A percentile compares a stretch with the other conserved stretches of the same genome.
Evolutionary conservation across 805 yeast genomes (phyloP).

Genomic region (Cyberlindnera amylophila): DNA sequence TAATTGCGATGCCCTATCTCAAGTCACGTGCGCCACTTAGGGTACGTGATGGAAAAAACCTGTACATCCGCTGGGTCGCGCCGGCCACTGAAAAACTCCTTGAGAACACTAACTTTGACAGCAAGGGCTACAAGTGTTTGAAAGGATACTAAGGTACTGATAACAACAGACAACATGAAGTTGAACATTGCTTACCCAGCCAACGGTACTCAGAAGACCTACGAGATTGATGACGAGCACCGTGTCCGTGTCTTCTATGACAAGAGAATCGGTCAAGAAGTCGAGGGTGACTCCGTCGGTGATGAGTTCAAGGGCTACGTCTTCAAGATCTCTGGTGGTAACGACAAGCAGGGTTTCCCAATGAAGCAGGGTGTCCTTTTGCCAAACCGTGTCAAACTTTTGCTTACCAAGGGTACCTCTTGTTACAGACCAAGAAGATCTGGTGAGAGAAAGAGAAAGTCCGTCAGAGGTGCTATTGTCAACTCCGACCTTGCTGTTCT

Average conservation of each 20-base stretch:
- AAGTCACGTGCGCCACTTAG: too few relatives aligned
- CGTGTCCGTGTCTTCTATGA: slow-evolving; percentile 97
- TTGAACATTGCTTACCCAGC: slow-evolving; percentile 99
- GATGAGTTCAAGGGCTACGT: slow-evolving; percentile 99
- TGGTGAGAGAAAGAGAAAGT: slow-evolving; percentile 99
- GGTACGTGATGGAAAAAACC: too few relatives aligned
- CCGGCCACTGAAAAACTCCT: too few relatives aligned
- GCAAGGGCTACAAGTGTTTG: too few relatives aligned
- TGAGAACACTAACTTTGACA: too few relatives aligned
- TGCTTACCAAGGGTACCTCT: slow-evolving; percentile 89
- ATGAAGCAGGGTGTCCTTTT: slow-evolving; percentile 99
- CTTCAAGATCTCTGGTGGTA: slow-evolving; percentile 99
- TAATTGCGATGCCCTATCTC: too few relatives aligned
- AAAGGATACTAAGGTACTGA: too few relatives aligned
- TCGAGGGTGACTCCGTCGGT: slow-evolving; percentile 96
- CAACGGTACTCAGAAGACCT: slow-evolving; percentile 98
- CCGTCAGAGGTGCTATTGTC: slow-evolving; percentile 99
- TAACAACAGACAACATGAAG: slow-evolving; percentile 34
- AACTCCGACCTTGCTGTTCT: slow-evolving; percentile 95
- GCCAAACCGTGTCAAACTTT: slow-evolving; percentile 98
- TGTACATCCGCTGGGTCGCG: too few relatives aligned
- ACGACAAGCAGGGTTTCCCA: slow-evolving; percentile 99
- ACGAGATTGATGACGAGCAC: slow-evolving; percentile 99
- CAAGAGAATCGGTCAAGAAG: slow-evolving; percentile 99
- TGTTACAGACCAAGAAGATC: slow-evolving; percentile 99